These are phyloP conservation scores for Crithidia brevicula DNA, from an alignment of 208 protist species.

Conservation along the genomic window DNA sequence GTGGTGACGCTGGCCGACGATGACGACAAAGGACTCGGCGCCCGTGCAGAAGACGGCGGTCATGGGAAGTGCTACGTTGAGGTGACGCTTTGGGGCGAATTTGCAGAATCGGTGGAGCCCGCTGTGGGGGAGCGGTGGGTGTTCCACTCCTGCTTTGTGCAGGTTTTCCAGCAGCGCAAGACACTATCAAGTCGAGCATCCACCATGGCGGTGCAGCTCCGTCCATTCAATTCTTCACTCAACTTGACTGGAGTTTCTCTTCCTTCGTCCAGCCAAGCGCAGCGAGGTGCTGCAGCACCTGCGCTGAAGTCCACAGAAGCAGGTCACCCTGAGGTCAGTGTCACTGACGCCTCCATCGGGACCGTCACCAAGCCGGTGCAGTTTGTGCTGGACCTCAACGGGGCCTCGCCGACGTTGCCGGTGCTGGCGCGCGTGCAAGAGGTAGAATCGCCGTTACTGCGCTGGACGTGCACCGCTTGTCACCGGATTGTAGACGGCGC, in stretches of 20 bases:
- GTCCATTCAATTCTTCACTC: background rate
- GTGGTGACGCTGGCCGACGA: constrained; percentile 48
- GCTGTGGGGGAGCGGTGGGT: constrained; percentile 57
- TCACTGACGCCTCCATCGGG: too few species aligned
- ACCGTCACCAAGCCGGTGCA: constrained; percentile 2
- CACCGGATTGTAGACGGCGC: background rate
- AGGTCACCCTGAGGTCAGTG: too few species aligned
- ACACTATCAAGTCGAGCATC: constrained; percentile 42
- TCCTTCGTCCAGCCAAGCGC: too few species aligned
- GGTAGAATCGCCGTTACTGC: constrained; percentile 5
- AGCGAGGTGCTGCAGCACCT: too few species aligned
- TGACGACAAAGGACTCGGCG: background rate
- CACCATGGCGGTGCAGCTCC: constrained; percentile 37
- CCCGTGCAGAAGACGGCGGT: too few species aligned
- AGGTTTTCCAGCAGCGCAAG: constrained; percentile 61
- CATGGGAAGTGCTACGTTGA: constrained; percentile 29
- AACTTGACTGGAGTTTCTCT: too few species aligned
- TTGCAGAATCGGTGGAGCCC: constrained; percentile 35
- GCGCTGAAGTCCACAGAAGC: too few species aligned
- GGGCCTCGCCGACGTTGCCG: constrained; percentile 32
- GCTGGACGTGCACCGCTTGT: constrained; percentile 21
- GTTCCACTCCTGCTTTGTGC: constrained; percentile 53
- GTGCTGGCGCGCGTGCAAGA: constrained; percentile 28
- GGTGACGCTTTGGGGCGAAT: constrained; percentile 76
- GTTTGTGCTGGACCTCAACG: constrained; percentile 21